These are phyloP conservation scores for Catharanthus roseus DNA, from an alignment of 257 asterid genomes.

Conservation along the genomic window DNA sequence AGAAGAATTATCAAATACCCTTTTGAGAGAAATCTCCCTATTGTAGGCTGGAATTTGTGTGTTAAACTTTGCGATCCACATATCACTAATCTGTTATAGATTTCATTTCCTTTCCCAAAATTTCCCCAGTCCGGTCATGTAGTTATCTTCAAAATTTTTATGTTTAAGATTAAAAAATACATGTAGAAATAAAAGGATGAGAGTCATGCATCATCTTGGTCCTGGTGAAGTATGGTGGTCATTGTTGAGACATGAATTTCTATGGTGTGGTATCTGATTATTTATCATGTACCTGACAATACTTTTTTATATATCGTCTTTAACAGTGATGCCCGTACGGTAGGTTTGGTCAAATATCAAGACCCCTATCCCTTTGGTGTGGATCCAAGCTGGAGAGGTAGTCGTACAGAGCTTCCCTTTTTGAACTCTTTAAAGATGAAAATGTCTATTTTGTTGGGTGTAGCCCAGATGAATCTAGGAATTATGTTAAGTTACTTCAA, in stretches of 20 bases:
- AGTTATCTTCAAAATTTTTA: too few species aligned
- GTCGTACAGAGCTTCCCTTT: conserved; percentile 93
- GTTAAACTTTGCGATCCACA: not conserved
- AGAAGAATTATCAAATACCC: not conserved
- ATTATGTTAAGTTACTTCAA: conserved; percentile 74
- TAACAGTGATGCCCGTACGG: conserved; percentile 58
- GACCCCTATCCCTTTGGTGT: conserved; percentile 94
- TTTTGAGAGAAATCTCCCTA: not conserved
- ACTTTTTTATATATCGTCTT: conserved; percentile 18
- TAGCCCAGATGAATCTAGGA: conserved; percentile 92
- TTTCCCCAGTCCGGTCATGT: not conserved
- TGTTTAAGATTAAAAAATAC: too few species aligned
- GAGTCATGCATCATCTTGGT: not conserved
- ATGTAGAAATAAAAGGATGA: not conserved
- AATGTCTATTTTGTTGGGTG: conserved; percentile 84
- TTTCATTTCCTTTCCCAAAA: not conserved
- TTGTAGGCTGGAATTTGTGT: not conserved
- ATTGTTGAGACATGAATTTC: not conserved
- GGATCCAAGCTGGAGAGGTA: conserved; percentile 96
- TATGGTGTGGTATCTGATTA: conserved; percentile 1
- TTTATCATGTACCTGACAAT: not conserved
- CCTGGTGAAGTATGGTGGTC: not conserved
- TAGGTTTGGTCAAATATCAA: conserved; percentile 60
- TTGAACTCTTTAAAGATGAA: conserved; percentile 93
- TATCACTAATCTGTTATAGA: not conserved